Conservation (phyloP, 495 filamentous ascomycete genomes). For the Apiosordaria backusii region DNA sequence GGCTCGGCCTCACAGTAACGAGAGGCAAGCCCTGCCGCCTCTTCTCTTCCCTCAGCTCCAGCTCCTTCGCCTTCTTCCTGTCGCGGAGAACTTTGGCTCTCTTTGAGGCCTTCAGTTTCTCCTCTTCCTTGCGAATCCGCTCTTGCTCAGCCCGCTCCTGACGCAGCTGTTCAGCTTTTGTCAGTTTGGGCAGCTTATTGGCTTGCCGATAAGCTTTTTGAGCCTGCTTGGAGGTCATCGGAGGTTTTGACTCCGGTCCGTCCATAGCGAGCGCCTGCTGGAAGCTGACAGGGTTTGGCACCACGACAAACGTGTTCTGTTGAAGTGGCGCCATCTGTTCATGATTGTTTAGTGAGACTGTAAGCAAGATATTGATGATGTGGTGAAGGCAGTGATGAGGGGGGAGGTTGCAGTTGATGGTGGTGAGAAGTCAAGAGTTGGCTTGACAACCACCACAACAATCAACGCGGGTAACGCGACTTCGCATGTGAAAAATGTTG, state of each 20-base stretch:
- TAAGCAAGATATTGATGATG: neutral
- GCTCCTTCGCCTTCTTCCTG: constrained; percentile 43
- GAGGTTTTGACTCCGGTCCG: constrained; percentile 19
- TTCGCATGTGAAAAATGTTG: neutral
- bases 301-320: constrained; percentile 27
- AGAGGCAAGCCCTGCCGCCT: constrained; percentile 41
- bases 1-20: constrained; percentile 40
- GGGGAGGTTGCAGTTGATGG: too few relatives aligned
- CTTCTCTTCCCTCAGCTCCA: constrained; percentile 34
- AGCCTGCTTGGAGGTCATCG: constrained; percentile 47
- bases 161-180: constrained; percentile 40
- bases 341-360: neutral
- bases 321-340: neutral
- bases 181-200: constrained; percentile 35
- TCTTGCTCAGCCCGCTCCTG: constrained; percentile 44
- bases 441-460: neutral
- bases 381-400: neutral
- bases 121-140: constrained; percentile 42
- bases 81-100: constrained; percentile 39
- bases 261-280: constrained; percentile 19
- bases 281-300: constrained; percentile 26
- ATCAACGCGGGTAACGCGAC: neutral
- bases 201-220: constrained; percentile 37
- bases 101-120: constrained; percentile 39
- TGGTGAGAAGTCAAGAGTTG: neutral